Conservation (phyloP, 2,329 filamentous ascomycete genomes). For the Cercospora sp. region DNA sequence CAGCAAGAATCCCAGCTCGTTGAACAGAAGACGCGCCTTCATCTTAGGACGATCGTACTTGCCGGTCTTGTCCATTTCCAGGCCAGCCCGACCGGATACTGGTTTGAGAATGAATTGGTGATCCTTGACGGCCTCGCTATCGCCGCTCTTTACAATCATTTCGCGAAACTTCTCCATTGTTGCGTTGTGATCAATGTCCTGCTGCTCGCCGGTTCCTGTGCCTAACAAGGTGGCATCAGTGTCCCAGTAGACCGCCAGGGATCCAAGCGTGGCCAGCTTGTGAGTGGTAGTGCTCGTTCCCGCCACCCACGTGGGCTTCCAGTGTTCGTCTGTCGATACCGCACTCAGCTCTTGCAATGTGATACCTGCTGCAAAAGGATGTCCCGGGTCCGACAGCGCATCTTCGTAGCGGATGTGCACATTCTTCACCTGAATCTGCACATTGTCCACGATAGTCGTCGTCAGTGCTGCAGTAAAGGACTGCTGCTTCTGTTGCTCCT, state of each 20-base stretch:
- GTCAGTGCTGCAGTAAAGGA: constrained; percentile 94
- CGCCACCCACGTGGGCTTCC: constrained; percentile 95
- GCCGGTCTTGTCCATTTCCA: constrained; percentile 92
- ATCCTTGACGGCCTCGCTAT: constrained; percentile 56
- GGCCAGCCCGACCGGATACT: constrained; percentile 89
- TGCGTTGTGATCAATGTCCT: constrained; percentile 69
- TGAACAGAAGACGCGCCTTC: constrained; percentile 88
- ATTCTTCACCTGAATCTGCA: constrained; percentile 97
- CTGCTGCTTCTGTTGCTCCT: constrained; percentile 96
- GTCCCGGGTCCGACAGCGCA: constrained; percentile 88
- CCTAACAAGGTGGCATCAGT: constrained; percentile 85
- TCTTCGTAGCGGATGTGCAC: constrained; percentile 99
- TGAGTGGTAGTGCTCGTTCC: constrained; percentile 79
- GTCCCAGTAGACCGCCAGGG: constrained; percentile 96
- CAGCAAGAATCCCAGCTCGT: constrained; percentile 96
- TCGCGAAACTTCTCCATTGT: constrained; percentile 74
- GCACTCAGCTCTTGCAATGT: constrained; percentile 97
- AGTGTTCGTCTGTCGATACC: constrained; percentile 90
- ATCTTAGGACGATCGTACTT: constrained; percentile 76
- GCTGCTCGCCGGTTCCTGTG: constrained; percentile 71
- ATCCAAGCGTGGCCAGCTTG: constrained; percentile 88
- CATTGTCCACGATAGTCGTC: constrained; percentile 96
- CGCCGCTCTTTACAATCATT: constrained; percentile 70
- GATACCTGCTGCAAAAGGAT: constrained; percentile 89
- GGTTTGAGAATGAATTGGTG: constrained; percentile 96